Percentiles rank a stretch among this genome's conserved stretches.
These are phyloP conservation scores for Euphorbia celastroides DNA, from an alignment of 441 rosid genomes.

Conservation along the genomic window DNA sequence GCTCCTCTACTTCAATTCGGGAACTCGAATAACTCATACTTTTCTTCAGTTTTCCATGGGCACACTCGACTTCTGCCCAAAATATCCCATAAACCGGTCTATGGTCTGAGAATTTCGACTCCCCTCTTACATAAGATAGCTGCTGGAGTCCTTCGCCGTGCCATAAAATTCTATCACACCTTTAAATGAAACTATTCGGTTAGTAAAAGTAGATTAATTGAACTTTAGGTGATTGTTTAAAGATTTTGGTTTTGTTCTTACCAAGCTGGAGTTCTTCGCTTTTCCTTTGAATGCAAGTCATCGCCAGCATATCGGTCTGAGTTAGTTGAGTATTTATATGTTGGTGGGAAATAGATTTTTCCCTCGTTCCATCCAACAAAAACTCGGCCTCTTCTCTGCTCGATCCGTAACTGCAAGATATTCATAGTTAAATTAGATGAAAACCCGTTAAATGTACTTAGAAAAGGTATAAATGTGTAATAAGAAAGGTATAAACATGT, in stretches of 20 bases:
- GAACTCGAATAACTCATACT: conserved; percentile 63
- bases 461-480: too few species aligned
- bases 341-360: conserved; percentile 91
- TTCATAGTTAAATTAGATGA: conserved; percentile 14
- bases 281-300: conserved; percentile 82
- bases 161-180: conserved; percentile 99
- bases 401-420: conserved; percentile 64
- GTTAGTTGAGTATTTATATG: conserved; percentile 88
- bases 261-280: conserved; percentile 98
- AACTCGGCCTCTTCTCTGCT: conserved; percentile 83
- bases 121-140: conserved; percentile 86
- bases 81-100: conserved; percentile 53
- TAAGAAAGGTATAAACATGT: too few species aligned
- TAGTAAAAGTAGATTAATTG: conserved; percentile 17
- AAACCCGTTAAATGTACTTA: not conserved
- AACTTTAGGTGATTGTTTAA: not conserved
- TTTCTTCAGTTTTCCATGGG: conserved; percentile 59
- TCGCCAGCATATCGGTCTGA: conserved; percentile 86
- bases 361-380: conserved; percentile 95
- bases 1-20: conserved; percentile 82
- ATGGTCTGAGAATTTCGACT: conserved; percentile 94
- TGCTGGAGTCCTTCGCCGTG: conserved; percentile 87
- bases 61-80: conserved; percentile 79
- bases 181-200: conserved; percentile 25
- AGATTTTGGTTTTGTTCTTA: conserved; percentile 26